These are phyloP conservation scores for Akebia trifoliata DNA, from an alignment of 164 flowering plant genomes.

Conservation along the genomic window DNA sequence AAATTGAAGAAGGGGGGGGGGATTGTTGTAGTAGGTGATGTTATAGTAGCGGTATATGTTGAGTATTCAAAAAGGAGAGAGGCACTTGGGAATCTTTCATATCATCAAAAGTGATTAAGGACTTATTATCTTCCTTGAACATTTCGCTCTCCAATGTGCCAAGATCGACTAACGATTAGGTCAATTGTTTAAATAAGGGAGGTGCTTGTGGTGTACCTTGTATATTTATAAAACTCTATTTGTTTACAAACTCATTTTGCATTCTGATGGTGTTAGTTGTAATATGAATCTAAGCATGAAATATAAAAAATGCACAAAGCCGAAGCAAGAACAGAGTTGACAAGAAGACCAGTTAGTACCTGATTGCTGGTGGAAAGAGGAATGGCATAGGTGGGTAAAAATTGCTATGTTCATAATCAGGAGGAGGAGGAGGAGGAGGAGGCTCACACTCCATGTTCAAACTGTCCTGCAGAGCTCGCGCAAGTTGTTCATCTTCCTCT, in stretches of 20 bases:
- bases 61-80: not conserved
- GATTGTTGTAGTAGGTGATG: no score
- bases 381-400: conserved; percentile 43
- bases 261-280: no score
- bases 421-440: conserved; percentile 38
- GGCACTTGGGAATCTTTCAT: not conserved
- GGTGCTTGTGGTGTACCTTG: not conserved
- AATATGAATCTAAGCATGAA: not conserved
- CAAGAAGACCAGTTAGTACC: conserved; percentile 38
- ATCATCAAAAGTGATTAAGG: not conserved
- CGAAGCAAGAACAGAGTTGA: not conserved
- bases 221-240: not conserved
- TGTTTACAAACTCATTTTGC: not conserved
- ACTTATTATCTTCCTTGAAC: no score
- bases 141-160: not conserved
- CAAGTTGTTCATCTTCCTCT: conserved; percentile 86
- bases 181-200: not conserved
- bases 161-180: not conserved
- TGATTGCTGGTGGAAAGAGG: conserved; percentile 54
- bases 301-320: not conserved
- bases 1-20: no score
- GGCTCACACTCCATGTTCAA: conserved; percentile 43
- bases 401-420: conserved; percentile 32
- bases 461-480: conserved; percentile 83
- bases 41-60: no score